Evolutionary conservation across 371 early-diverging fungal genomes (phyloP).

Genomic region (Entomophthora muscae): DNA sequence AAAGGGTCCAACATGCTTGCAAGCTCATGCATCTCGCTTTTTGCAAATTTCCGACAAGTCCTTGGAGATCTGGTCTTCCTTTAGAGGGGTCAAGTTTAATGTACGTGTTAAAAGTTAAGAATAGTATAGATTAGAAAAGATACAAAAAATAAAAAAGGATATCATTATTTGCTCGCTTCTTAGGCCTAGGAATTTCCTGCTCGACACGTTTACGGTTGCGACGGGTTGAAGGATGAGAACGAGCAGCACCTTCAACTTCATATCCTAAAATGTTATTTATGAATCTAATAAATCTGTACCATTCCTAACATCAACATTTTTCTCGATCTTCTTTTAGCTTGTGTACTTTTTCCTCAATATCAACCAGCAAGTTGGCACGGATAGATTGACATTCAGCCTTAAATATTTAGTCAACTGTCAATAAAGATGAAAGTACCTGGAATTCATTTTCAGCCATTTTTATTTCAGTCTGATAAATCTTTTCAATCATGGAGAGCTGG

Average conservation of each 20-base stretch:
- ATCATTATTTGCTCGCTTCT: not conserved
- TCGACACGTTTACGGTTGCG: not conserved
- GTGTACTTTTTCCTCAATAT: constrained; percentile 1
- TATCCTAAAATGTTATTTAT: not conserved
- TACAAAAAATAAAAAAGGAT: not conserved
- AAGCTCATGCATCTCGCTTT: not conserved
- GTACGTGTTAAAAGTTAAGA: not conserved
- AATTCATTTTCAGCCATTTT: not conserved
- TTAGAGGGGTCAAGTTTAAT: not conserved
- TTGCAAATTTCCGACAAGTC: not conserved
- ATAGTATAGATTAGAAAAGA: not conserved
- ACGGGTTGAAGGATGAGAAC: not conserved
- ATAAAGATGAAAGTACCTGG: not conserved
- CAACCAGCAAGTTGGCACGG: not conserved
- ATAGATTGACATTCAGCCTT: not conserved
- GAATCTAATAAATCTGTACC: not conserved
- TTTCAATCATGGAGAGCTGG: not conserved
- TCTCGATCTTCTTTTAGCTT: constrained; percentile 4
- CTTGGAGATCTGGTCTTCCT: not conserved
- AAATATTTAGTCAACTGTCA: not conserved
- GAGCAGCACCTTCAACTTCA: not conserved
- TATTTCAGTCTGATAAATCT: not conserved
- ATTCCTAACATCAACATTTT: constrained; percentile 1
- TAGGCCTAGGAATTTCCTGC: not conserved
- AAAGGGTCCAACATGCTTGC: too few species aligned